These are phyloP conservation scores for Ceratobasidium sp. DNA, from an alignment of 1,284 basidiomycete genomes.

Conservation along the genomic window DNA sequence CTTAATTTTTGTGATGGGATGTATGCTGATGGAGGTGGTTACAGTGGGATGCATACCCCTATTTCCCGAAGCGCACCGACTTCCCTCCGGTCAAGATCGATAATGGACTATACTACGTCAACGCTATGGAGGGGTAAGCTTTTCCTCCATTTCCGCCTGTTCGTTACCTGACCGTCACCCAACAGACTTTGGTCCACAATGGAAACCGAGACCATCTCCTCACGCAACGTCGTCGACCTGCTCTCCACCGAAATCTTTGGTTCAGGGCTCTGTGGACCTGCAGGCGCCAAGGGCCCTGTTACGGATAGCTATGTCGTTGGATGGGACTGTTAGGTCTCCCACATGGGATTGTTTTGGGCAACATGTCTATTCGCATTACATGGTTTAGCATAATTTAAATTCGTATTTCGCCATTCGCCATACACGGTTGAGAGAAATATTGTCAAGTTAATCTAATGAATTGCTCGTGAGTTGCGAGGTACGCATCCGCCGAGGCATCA, in stretches of 20 bases:
- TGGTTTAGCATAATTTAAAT: too few relatives aligned
- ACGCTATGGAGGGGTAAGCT: constrained; percentile 84
- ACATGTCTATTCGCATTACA: too few relatives aligned
- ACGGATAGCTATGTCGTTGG: constrained; percentile 47
- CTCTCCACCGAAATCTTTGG: constrained; percentile 74
- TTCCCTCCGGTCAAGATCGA: constrained; percentile 84
- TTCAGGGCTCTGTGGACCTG: constrained; percentile 64
- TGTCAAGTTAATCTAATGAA: too few relatives aligned
- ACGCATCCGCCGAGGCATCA: too few relatives aligned
- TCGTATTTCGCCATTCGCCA: too few relatives aligned
- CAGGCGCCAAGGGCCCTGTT: constrained; percentile 34
- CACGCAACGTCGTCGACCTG: constrained; percentile 84
- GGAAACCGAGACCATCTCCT: constrained; percentile 90
- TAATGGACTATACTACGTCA: constrained; percentile 86
- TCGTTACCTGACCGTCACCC: background rate
- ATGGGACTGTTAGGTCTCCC: constrained; percentile 47
- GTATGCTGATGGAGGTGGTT: constrained; percentile 21
- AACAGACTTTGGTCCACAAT: constrained; percentile 81
- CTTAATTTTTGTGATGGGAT: background rate
- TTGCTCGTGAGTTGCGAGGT: too few relatives aligned
- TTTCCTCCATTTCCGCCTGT: constrained; percentile 27
- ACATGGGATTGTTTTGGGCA: background rate
- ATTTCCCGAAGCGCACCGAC: constrained; percentile 69
- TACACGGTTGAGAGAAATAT: too few relatives aligned
- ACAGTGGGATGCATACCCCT: constrained; percentile 82